Evolutionary conservation across 2,329 filamentous ascomycete genomes (phyloP).

Genomic region (Neurospora sp.): DNA sequence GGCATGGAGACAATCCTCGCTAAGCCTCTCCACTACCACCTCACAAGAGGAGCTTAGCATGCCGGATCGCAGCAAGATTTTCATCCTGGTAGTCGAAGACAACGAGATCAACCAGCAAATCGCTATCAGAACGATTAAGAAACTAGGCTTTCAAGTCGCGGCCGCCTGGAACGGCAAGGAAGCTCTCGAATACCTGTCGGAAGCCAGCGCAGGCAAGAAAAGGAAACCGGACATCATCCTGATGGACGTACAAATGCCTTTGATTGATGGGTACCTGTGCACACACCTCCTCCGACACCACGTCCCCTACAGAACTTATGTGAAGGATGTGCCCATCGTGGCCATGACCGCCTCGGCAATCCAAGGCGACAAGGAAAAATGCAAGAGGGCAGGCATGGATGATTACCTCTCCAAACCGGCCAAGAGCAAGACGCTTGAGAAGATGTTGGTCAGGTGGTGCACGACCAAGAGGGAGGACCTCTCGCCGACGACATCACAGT

Average conservation of each 20-base stretch:
- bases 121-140: constrained; percentile 63
- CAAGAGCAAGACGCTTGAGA: constrained; percentile 35
- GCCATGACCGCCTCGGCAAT: constrained; percentile 47
- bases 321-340: constrained; percentile 46
- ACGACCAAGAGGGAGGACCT: constrained; percentile 8
- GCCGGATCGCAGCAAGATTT: constrained; percentile 50
- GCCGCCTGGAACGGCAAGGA: constrained; percentile 73
- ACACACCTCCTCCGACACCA: constrained; percentile 65
- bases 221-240: constrained; percentile 63
- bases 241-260: constrained; percentile 69
- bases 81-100: constrained; percentile 73
- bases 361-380: constrained; percentile 43
- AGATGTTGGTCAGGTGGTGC: constrained; percentile 26
- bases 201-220: constrained; percentile 38
- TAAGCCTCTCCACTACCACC: constrained; percentile 14
- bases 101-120: constrained; percentile 36
- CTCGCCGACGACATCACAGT: constrained; percentile 8
- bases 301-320: constrained; percentile 49
- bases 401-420: constrained; percentile 47
- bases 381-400: constrained; percentile 43
- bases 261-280: constrained; percentile 68
- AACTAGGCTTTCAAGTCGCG: constrained; percentile 60
- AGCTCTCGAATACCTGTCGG: constrained; percentile 61
- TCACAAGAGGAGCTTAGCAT: constrained; percentile 39
- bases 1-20: constrained; percentile 25